Percentiles rank a stretch among this genome's conserved stretches.
Evolutionary conservation across 2,329 filamentous ascomycete genomes (phyloP).

Genomic region (Hypoxylon sp.): DNA sequence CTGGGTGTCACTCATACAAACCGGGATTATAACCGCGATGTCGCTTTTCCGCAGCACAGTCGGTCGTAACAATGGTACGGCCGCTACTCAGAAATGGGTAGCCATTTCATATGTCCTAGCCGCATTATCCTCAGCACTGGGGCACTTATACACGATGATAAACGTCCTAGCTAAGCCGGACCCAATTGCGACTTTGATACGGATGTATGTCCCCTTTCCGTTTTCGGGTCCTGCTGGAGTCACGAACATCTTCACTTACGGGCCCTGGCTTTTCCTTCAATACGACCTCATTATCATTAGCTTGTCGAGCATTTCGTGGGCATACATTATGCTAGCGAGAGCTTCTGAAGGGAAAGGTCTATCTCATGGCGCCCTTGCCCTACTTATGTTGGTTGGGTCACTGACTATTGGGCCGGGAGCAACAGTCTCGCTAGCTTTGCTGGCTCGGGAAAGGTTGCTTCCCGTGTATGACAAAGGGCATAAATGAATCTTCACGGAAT

Average conservation of each 20-base stretch:
- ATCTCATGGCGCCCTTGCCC: constrained; percentile 10
- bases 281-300: constrained; percentile 49
- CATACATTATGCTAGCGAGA: constrained; percentile 15
- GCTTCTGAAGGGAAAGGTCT: not conserved
- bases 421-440: constrained; percentile 44
- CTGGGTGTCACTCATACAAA: constrained; percentile 36
- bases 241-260: constrained; percentile 36
- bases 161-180: constrained; percentile 34
- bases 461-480: constrained; percentile 6
- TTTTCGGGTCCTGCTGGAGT: constrained; percentile 38
- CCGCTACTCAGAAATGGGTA: constrained; percentile 38
- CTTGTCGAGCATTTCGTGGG: constrained; percentile 46
- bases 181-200: constrained; percentile 31
- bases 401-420: constrained; percentile 42
- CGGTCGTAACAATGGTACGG: not conserved
- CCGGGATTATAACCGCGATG: not conserved
- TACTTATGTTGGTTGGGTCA: constrained; percentile 33
- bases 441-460: constrained; percentile 38
- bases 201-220: constrained; percentile 44
- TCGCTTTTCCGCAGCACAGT: not conserved
- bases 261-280: constrained; percentile 49
- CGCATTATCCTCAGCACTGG: constrained; percentile 38
- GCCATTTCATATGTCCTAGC: constrained; percentile 43
- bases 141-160: constrained; percentile 40
- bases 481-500: not conserved